Conservation (phyloP, 345 rosid species). For the Eutrema japonicum region DNA sequence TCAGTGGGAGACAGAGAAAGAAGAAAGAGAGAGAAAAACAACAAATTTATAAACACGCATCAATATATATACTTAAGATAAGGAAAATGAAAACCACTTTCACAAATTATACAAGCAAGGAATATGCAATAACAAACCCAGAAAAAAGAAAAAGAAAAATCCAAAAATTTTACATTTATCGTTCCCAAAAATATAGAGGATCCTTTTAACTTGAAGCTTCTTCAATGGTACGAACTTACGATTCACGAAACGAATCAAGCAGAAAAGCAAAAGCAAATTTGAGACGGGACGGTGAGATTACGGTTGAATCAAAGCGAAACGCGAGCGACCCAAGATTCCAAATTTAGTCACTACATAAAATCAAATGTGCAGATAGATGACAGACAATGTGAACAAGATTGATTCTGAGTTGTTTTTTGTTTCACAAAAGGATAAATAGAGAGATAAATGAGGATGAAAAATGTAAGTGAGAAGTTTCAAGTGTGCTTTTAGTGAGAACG, state of each 20-base stretch:
- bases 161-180: background rate
- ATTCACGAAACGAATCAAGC: slow-evolving; percentile 46
- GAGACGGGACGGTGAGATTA: slow-evolving; percentile 17
- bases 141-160: background rate
- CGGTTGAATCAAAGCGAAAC: slow-evolving; percentile 20
- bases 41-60: background rate
- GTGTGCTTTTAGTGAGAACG: slow-evolving; percentile 26
- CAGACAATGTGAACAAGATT: background rate
- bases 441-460: slow-evolving; percentile 21
- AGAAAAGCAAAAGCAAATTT: slow-evolving; percentile 1
- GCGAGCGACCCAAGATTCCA: background rate
- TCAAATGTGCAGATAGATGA: slow-evolving; percentile 25
- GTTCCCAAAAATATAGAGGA: background rate
- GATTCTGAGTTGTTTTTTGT: background rate
- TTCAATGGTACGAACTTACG: slow-evolving; percentile 29
- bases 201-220: slow-evolving; percentile 2
- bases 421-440: slow-evolving; percentile 5
- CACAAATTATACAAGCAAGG: slow-evolving; percentile 34
- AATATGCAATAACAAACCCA: slow-evolving; percentile 31
- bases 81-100: background rate
- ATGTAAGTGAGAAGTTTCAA: slow-evolving; percentile 20
- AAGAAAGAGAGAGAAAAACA: background rate
- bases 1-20: slow-evolving; percentile 13
- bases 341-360: slow-evolving; percentile 22
- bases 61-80: background rate